Evolutionary conservation across 1,139 yeast genomes (phyloP).

Genomic region (Kodamaea arcana): DNA sequence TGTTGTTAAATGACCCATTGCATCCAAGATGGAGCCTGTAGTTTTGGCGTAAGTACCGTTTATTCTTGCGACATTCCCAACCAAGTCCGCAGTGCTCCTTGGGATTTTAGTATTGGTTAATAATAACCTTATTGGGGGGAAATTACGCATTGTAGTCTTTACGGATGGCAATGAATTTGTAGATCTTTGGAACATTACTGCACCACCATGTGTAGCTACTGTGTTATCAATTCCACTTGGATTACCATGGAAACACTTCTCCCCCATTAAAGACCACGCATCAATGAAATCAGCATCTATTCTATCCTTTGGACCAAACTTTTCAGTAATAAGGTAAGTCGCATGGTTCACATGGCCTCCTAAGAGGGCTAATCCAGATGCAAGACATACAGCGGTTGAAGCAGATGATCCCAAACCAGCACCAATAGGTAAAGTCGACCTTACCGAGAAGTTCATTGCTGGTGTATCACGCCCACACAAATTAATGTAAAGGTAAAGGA

Average conservation of each 20-base stretch:
- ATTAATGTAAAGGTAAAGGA: slow-evolving; percentile 68
- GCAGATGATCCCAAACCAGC: slow-evolving; percentile 98
- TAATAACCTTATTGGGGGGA: slow-evolving; percentile 72
- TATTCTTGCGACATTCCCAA: slow-evolving; percentile 65
- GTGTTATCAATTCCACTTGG: slow-evolving; percentile 98
- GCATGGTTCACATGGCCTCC: slow-evolving; percentile 51
- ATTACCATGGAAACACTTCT: slow-evolving; percentile 91
- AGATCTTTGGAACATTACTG: slow-evolving; percentile 79
- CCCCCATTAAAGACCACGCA: slow-evolving; percentile 89
- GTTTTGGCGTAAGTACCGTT: slow-evolving; percentile 52
- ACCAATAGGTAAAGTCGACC: slow-evolving; percentile 90
- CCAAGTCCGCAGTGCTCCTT: slow-evolving; percentile 80
- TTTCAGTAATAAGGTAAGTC: slow-evolving; percentile 21
- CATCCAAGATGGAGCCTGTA: slow-evolving; percentile 56
- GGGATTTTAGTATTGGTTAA: slow-evolving; percentile 85
- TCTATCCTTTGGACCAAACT: slow-evolving; percentile 29
- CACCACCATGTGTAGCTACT: slow-evolving; percentile 95
- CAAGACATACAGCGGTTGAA: slow-evolving; percentile 78
- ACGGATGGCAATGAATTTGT: slow-evolving; percentile 49
- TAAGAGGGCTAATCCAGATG: slow-evolving; percentile 66
- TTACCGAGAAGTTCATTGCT: slow-evolving; percentile 59
- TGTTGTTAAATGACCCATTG: slow-evolving; percentile 63
- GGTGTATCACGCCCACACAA: slow-evolving; percentile 46
- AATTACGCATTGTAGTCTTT: slow-evolving; percentile 61
- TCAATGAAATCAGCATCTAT: slow-evolving; percentile 62